Percentiles rank a stretch among this genome's conserved stretches.
phyloP scores from a whole-genome alignment of 805 yeast genomes.

The Torulaspora indica region DNA sequence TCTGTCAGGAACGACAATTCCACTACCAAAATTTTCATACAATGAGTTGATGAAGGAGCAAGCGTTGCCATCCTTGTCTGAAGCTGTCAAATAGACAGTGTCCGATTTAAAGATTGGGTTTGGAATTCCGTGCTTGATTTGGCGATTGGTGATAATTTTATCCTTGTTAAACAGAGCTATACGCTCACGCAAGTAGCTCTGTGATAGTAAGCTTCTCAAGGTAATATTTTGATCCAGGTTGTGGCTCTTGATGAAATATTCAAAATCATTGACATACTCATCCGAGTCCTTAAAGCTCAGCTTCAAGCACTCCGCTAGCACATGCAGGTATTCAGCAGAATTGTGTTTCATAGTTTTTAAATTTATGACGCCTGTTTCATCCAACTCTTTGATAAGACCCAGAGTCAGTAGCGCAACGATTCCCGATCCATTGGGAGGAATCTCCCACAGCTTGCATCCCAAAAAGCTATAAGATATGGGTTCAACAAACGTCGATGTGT shows the following conservation, averaged over 20 bases:
- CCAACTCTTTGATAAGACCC: constrained; percentile 58
- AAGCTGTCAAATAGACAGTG: constrained; percentile 62
- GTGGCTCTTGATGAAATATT: constrained; percentile 33
- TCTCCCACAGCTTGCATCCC: constrained; percentile 64
- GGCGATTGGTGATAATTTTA: constrained; percentile 40
- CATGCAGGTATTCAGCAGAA: constrained; percentile 64
- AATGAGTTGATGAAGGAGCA: constrained; percentile 77
- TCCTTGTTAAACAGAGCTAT: constrained; percentile 43
- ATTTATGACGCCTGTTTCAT: constrained; percentile 42
- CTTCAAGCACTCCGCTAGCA: constrained; percentile 66
- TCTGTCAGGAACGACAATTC: constrained; percentile 53
- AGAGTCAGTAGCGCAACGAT: constrained; percentile 66
- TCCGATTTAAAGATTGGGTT: constrained; percentile 58
- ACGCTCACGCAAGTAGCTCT: constrained; percentile 48
- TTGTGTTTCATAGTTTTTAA: constrained; percentile 50
- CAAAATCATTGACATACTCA: constrained; percentile 63
- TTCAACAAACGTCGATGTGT: constrained; percentile 57
- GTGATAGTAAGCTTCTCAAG: constrained; percentile 38
- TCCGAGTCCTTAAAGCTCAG: constrained; percentile 71
- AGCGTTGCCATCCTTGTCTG: constrained; percentile 70
- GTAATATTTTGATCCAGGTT: constrained; percentile 19
- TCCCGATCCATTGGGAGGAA: constrained; percentile 84
- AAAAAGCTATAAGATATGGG: constrained; percentile 54
- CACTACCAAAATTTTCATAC: constrained; percentile 64
- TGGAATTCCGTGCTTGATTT: constrained; percentile 50